These are phyloP conservation scores for Solanum megistacrolobum DNA, from an alignment of 257 asterid genomes.

Conservation along the genomic window DNA sequence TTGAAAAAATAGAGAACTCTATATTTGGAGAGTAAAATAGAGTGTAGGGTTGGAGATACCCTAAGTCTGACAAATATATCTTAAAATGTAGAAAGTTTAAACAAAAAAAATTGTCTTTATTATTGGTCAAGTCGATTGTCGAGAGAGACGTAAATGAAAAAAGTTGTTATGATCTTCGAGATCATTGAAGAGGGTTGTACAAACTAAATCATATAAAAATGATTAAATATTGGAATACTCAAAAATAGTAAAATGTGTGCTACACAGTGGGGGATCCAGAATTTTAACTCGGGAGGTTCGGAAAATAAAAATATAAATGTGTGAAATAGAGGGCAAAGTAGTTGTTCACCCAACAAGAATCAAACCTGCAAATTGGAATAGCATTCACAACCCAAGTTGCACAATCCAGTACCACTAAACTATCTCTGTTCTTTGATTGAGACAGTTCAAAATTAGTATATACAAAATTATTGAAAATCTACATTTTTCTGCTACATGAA, in stretches of 20 bases:
- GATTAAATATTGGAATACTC: background rate
- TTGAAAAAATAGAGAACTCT: no score
- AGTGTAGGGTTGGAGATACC: no score
- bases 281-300: accelerated
- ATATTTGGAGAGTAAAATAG: no score
- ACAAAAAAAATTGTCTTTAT: no score
- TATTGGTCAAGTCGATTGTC: no score
- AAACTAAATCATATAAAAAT: background rate
- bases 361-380: background rate
- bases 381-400: background rate
- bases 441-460: background rate
- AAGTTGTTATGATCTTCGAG: background rate
- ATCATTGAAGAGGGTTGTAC: background rate
- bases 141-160: background rate
- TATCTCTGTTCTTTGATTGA: no score
- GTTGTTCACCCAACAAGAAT: no score
- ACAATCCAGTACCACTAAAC: background rate
- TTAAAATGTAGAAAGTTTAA: background rate
- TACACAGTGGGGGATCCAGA: background rate
- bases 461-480: background rate
- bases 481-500: background rate
- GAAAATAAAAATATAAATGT: no score
- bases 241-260: no score
- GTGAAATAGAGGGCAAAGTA: no score
- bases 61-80: no score